Percentiles rank a stretch among this genome's conserved stretches.
Conservation (phyloP, 352 stramenopile species). For the Phytopythium sindhum region DNA sequence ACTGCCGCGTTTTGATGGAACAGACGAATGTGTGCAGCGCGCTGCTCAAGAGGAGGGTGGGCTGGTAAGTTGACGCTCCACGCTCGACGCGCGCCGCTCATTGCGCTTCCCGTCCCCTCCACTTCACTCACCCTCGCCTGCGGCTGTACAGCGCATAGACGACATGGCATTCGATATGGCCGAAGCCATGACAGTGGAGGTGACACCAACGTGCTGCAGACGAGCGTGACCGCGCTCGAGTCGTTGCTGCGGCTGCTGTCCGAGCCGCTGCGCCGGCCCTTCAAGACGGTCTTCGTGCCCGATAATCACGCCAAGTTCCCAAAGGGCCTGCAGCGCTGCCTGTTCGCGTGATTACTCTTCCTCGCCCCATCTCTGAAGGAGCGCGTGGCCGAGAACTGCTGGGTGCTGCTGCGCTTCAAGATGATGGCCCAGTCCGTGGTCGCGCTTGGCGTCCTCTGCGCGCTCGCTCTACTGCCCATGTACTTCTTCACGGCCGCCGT, state of each 20-base stretch:
- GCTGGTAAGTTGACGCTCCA: no score
- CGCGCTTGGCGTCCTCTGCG: constrained; percentile 44
- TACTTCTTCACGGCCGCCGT: constrained; percentile 50
- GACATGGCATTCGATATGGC: constrained; percentile 19
- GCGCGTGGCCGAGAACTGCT: constrained; percentile 57
- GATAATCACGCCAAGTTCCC: constrained; percentile 44
- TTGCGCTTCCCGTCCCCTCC: background rate
- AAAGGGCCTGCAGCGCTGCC: constrained; percentile 21
- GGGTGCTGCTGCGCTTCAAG: constrained; percentile 75
- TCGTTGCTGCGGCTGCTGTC: constrained; percentile 51
- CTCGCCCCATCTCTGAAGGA: constrained; percentile 46
- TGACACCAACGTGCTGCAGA: constrained; percentile 49
- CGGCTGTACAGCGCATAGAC: no score
- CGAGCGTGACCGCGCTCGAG: constrained; percentile 49
- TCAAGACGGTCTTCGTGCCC: constrained; percentile 41
- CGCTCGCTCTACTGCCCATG: constrained; percentile 67
- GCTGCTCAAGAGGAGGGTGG: no score
- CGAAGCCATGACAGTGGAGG: constrained; percentile 20
- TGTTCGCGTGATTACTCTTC: constrained; percentile 56
- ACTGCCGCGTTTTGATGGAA: no score
- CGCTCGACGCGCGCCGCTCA: no score
- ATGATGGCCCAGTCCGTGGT: constrained; percentile 65
- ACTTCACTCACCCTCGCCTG: background rate
- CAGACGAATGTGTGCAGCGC: no score
- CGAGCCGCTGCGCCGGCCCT: constrained; percentile 47